Evolutionary conservation across 1,284 basidiomycete genomes (phyloP).

Genomic region (Exobasidium rhododendri): DNA sequence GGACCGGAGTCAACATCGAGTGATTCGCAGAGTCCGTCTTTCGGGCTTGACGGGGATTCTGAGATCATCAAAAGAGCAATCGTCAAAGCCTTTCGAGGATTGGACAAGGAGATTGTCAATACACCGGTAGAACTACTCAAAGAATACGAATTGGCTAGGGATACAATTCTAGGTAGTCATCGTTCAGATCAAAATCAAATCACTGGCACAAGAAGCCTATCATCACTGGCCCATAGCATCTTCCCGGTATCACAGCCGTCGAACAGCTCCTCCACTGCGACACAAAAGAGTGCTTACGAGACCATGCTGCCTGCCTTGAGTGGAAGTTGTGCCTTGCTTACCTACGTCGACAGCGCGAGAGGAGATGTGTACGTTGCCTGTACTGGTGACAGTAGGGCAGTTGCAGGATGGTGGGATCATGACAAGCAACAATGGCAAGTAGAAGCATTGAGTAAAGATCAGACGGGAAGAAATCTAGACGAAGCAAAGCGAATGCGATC

Average conservation of each 20-base stretch:
- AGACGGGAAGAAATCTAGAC: constrained; percentile 84
- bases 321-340: constrained; percentile 50
- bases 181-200: neutral
- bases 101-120: constrained; percentile 74
- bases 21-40: neutral
- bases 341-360: constrained; percentile 50
- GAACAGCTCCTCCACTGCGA: constrained; percentile 22
- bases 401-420: constrained; percentile 78
- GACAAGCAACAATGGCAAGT: constrained; percentile 68
- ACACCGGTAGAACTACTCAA: constrained; percentile 71
- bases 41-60: constrained; percentile 9
- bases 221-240: constrained; percentile 48
- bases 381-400: constrained; percentile 90
- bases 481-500: constrained; percentile 74
- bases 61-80: constrained; percentile 68
- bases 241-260: constrained; percentile 33
- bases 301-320: constrained; percentile 47
- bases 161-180: neutral
- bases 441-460: constrained; percentile 88
- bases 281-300: constrained; percentile 49
- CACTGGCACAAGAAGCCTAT: constrained; percentile 29
- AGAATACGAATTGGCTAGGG: constrained; percentile 49
- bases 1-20: neutral
- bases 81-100: constrained; percentile 70
- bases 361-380: constrained; percentile 63